These are phyloP conservation scores for Eimeria acervulina DNA, from an alignment of 169 alveolate genomes.

Conservation along the genomic window DNA sequence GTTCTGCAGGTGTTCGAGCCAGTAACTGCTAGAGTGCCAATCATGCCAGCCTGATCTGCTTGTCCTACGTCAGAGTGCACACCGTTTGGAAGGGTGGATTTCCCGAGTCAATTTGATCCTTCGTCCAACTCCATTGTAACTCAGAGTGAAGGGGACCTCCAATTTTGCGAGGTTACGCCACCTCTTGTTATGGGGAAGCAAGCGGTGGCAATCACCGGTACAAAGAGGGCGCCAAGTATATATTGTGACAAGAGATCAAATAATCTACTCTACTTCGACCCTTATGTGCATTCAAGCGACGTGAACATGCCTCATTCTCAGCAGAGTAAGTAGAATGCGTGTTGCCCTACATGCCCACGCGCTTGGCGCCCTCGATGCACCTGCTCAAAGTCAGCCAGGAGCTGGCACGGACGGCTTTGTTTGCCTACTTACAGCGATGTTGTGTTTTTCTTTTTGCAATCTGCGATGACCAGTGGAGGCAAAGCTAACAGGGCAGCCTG, in stretches of 20 bases:
- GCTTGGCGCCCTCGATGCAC: not conserved
- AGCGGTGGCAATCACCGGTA: constrained; percentile 15
- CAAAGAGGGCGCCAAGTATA: constrained; percentile 19
- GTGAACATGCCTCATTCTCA: not conserved
- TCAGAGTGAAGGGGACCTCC: constrained; percentile 17
- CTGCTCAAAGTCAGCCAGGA: not conserved
- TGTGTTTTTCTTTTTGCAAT: not conserved
- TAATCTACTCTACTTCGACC: constrained; percentile 4
- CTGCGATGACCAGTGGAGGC: not conserved
- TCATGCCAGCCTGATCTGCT: not conserved
- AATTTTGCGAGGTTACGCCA: constrained; percentile 60
- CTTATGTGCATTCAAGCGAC: not conserved
- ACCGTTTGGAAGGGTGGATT: constrained; percentile 1
- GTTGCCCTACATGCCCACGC: not conserved
- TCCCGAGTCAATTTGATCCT: constrained; percentile 52
- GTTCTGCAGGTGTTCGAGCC: not conserved
- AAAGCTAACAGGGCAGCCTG: constrained; percentile 68
- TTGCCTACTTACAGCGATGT: not conserved
- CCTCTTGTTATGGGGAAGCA: constrained; percentile 59
- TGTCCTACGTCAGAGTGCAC: constrained; percentile 39
- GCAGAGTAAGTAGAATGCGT: not conserved
- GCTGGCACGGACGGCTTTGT: not conserved
- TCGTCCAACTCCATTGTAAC: not conserved
- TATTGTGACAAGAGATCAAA: constrained; percentile 14
- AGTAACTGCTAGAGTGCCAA: not conserved